These are phyloP conservation scores for Starmera pachycereana DNA, from an alignment of 805 yeast species.

Conservation along the genomic window DNA sequence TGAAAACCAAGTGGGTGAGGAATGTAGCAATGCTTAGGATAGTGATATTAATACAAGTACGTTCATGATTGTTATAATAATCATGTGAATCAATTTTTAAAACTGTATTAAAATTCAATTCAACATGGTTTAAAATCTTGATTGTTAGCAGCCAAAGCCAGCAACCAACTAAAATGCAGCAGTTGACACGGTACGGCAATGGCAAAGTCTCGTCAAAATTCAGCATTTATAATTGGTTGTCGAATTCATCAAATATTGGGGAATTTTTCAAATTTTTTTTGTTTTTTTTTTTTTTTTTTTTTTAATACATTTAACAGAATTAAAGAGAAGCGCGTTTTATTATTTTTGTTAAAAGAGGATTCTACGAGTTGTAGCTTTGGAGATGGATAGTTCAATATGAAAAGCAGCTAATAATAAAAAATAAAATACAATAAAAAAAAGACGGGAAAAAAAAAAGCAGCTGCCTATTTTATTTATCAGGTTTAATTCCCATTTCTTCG, in stretches of 20 bases:
- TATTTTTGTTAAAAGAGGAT: too few species aligned
- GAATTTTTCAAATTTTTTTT: too few species aligned
- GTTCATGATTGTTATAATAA: not conserved
- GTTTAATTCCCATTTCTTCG: constrained; percentile 38
- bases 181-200: constrained; percentile 6
- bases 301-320: not conserved
- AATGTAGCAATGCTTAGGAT: constrained; percentile 19
- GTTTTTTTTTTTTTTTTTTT: too few species aligned
- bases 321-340: not conserved
- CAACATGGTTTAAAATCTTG: not conserved
- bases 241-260: not conserved
- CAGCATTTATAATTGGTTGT: too few species aligned
- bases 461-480: constrained; percentile 6
- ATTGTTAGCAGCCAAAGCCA: constrained; percentile 7
- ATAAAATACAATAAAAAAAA: too few species aligned
- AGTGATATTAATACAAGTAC: constrained; percentile 13
- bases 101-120: constrained; percentile 1
- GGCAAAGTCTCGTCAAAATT: constrained; percentile 10
- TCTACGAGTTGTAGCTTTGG: too few species aligned
- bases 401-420: too few species aligned
- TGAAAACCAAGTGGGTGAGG: constrained; percentile 17
- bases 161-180: constrained; percentile 4
- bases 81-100: constrained; percentile 1
- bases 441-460: not conserved
- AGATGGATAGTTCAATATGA: too few species aligned